These are phyloP conservation scores for Aspergillus sp. DNA, from an alignment of 2,329 filamentous ascomycete species.

Conservation along the genomic window DNA sequence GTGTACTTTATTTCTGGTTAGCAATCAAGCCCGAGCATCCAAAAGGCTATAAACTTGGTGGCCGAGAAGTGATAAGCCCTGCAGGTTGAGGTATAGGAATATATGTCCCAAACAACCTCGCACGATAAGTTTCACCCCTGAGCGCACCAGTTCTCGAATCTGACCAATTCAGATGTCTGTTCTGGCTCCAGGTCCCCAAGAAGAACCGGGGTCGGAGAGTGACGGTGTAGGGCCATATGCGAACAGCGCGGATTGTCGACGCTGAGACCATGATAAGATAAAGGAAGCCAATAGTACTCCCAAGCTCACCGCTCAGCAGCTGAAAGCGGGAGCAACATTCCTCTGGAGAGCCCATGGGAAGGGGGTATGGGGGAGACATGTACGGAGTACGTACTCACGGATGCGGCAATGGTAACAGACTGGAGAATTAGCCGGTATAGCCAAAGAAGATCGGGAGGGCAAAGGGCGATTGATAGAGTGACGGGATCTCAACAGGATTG, in stretches of 20 bases:
- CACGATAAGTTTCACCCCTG: not conserved
- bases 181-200: not conserved
- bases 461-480: constrained; percentile 9
- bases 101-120: not conserved
- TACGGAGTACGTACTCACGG: no score
- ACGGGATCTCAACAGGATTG: not conserved
- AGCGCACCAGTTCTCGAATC: not conserved
- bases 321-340: constrained; percentile 4
- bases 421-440: not conserved
- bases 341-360: constrained; percentile 17
- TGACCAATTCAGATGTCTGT: not conserved
- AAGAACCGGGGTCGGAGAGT: not conserved
- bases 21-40: not conserved
- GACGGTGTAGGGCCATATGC: not conserved
- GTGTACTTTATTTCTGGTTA: constrained; percentile 2
- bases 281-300: constrained; percentile 10
- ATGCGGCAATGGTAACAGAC: not conserved
- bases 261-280: constrained; percentile 13
- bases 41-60: not conserved
- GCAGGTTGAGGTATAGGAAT: not conserved
- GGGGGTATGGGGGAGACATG: constrained; percentile 3
- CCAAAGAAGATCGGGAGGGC: constrained; percentile 4
- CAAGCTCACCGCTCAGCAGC: constrained; percentile 2
- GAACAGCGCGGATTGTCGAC: not conserved
- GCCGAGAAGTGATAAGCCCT: not conserved